A percentile compares a stretch with the other conserved stretches of the same genome.
Evolutionary conservation across 2,329 filamentous ascomycete species (phyloP).

Genomic region (Calonectria crousiana): DNA sequence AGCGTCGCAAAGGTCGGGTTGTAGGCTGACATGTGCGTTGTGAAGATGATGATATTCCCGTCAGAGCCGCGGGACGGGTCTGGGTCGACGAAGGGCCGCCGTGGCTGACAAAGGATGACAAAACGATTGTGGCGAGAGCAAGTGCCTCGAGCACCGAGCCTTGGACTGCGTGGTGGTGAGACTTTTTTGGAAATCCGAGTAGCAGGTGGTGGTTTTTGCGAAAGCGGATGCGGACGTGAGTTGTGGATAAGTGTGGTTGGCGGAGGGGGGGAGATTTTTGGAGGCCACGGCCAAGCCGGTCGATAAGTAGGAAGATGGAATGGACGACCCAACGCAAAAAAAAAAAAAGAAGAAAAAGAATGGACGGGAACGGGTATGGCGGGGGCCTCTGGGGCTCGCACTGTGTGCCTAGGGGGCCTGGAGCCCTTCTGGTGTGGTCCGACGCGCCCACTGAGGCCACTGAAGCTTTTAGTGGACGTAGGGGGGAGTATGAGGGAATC

Average conservation of each 20-base stretch:
- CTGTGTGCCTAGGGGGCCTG: conserved; percentile 36
- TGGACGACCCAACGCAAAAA: conserved; percentile 35
- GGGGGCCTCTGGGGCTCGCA: conserved; percentile 30
- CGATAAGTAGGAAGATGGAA: conserved; percentile 39
- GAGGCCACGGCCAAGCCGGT: conserved; percentile 39
- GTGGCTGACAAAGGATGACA: background rate
- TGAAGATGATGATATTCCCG: conserved; percentile 28
- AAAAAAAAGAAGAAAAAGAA: conserved; percentile 22
- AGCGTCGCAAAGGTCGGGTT: conserved; percentile 39
- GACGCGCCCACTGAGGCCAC: conserved; percentile 31
- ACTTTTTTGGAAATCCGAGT: conserved; percentile 10
- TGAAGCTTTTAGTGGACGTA: conserved; percentile 33
- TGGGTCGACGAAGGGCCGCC: conserved; percentile 18
- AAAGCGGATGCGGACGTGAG: conserved; percentile 36
- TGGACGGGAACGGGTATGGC: conserved; percentile 46
- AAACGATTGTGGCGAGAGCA: conserved; percentile 6
- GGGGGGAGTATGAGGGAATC: conserved; percentile 2
- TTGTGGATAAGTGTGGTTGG: conserved; percentile 32
- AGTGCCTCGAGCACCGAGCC: conserved; percentile 21
- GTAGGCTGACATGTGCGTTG: conserved; percentile 43
- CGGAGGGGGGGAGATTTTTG: conserved; percentile 45
- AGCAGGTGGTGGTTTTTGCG: conserved; percentile 27
- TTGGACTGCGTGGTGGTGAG: conserved; percentile 30
- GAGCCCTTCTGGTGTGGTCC: conserved; percentile 32
- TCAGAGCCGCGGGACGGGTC: conserved; percentile 20